These are phyloP conservation scores for Xylaria flabelliformis DNA, from an alignment of 495 filamentous ascomycete genomes.

Conservation along the genomic window DNA sequence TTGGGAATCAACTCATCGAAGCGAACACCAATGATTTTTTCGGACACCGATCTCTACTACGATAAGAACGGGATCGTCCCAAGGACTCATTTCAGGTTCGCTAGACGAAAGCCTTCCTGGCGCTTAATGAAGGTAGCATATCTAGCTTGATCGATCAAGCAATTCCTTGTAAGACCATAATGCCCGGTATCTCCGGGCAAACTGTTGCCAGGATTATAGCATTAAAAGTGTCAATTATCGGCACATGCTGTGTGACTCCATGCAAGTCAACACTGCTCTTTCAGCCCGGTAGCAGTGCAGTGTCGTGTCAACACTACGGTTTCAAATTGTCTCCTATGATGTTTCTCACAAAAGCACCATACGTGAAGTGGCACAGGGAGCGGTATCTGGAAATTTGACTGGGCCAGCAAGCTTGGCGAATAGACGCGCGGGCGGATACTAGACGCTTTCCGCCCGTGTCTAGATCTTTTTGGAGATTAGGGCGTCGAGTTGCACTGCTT, in stretches of 20 bases:
- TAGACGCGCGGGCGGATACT: slow-evolving; percentile 1
- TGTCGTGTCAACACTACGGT: neutral
- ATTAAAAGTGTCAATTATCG: neutral
- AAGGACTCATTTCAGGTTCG: slow-evolving; percentile 20
- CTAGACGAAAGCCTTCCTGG: slow-evolving; percentile 21
- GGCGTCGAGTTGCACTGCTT: slow-evolving; percentile 4
- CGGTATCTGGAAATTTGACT: neutral
- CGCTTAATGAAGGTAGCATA: slow-evolving; percentile 1
- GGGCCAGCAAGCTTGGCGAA: slow-evolving; percentile 10
- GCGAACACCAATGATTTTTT: slow-evolving; percentile 10
- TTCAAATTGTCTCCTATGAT: neutral
- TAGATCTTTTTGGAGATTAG: neutral
- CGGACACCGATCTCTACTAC: slow-evolving; percentile 23
- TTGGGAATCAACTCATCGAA: neutral
- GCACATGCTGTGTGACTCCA: neutral
- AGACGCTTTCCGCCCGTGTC: neutral
- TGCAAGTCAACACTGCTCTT: neutral
- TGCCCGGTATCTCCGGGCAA: neutral
- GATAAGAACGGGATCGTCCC: neutral
- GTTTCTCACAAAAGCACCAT: neutral
- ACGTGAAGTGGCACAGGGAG: neutral
- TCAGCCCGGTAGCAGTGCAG: neutral
- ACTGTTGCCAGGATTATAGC: neutral
- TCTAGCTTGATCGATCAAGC: slow-evolving; percentile 1
- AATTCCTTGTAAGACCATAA: neutral